A percentile compares a stretch with the other conserved stretches of the same genome.
These are phyloP conservation scores for Misopates orontium DNA, from an alignment of 257 asterid species.

Conservation along the genomic window DNA sequence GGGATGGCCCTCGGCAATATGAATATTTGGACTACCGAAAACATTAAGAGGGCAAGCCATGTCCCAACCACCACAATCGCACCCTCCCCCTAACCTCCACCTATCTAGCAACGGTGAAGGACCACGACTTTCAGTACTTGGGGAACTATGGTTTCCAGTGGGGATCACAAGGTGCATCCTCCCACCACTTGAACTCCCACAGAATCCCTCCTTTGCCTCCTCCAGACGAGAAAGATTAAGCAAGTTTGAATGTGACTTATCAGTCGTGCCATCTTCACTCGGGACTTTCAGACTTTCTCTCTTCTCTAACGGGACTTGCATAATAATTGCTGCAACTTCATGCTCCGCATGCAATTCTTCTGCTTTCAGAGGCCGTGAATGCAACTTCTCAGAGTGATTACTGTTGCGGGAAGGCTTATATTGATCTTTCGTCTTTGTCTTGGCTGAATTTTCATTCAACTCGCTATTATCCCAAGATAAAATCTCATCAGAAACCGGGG, in stretches of 20 bases:
- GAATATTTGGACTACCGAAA: slow-evolving; percentile 45
- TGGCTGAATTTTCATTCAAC: slow-evolving; percentile 28
- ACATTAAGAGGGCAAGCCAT: slow-evolving; percentile 82
- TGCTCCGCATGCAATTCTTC: slow-evolving; percentile 56
- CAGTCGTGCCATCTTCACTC: slow-evolving; percentile 42
- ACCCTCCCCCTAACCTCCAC: slow-evolving; percentile 91
- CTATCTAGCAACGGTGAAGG: slow-evolving; percentile 83
- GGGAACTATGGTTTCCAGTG: slow-evolving; percentile 75
- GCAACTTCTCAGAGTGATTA: slow-evolving; percentile 21
- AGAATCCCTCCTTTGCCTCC: slow-evolving; percentile 27
- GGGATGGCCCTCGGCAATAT: slow-evolving; percentile 38
- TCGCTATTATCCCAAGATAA: slow-evolving; percentile 29
- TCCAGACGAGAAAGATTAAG: slow-evolving; percentile 44
- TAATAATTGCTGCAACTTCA: slow-evolving; percentile 74
- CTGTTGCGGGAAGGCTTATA: slow-evolving; percentile 29
- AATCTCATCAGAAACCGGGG: slow-evolving; percentile 35
- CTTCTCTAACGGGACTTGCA: slow-evolving; percentile 70
- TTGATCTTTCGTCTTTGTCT: slow-evolving; percentile 31
- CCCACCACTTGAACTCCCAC: slow-evolving; percentile 29
- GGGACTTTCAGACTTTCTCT: slow-evolving; percentile 63
- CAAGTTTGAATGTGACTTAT: slow-evolving; percentile 39
- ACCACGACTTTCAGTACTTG: slow-evolving; percentile 52
- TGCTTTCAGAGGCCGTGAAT: slow-evolving; percentile 37
- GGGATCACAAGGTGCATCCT: slow-evolving; percentile 82
- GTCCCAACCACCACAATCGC: slow-evolving; percentile 99